Base-by-base conservation (phyloP, 441 rosid species). In the Erodium moschatum region DNA sequence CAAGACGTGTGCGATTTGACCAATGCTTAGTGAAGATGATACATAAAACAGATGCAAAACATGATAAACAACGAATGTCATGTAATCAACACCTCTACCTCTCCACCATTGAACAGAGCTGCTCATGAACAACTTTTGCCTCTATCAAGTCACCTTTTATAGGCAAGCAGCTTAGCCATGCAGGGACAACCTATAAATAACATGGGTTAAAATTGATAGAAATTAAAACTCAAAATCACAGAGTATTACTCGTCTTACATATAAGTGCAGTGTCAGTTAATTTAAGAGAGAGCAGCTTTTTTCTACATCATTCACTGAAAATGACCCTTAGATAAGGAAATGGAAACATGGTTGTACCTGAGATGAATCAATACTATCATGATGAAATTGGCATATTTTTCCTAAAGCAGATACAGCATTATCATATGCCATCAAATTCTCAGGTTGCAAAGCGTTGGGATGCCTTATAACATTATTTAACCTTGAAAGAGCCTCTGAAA, bases 351-450 rank as follows among this genome's bases (percentile, higher is more conserved):
- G 7, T 64, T 35, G 21, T 84, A 94, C 99, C 97, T 90, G 97
- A 73, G 93, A 78, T 62, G 99, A 81, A 81, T 95, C 91, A n/a
- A 95, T 84, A 75, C 89, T 84, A 73, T 85, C 95, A 29, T 97
- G 96, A 77, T 92, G 95, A 75, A 81, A 90, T 76, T 86, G 91
- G 74, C 97, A 92, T 74, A 91, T 88, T 84, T 95, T 95, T 78
- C 99, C 99, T 69, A 95, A 83, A 69, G 99, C 97, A 18, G 99
- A 95, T 73, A 95, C 99, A 73, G 99, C 99, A 86, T 95, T 95
- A 79, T 95, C 99, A 84, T 90, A 90, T 72, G 93, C 99, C 99
- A 92, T 92, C 64, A 90, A 77, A 78, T 92, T 89, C 78, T 92
- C 99, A 56, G 97, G 64, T 69, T 85, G 88, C 81, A 82, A 77